Evolutionary conservation across 1,284 basidiomycete species (phyloP), one percentile per base, ranked within the genome.

Genomic region (Cystobasidium slooffiae): DNA sequence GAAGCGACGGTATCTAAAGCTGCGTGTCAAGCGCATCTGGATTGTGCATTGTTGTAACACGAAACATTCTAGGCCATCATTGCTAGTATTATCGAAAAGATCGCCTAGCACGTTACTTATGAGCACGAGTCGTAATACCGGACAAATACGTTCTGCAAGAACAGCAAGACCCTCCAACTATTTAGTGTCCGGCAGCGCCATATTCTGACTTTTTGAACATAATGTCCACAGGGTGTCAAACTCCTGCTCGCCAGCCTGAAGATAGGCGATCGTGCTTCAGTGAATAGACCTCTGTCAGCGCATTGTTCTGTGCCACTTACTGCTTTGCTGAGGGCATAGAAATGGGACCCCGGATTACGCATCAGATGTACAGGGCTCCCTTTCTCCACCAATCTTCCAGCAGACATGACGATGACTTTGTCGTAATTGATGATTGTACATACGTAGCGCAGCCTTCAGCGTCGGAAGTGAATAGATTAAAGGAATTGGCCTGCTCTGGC

Each of bases 371-470:
- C 82, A 0, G 92, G 92, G 8, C 86, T 84, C 79, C 92, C 91
- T 79, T 89, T 89, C 83, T 94, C 92, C 22, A 87, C 86, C 75
- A 92, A 89, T 77, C 84, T 83, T 16, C 94, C 94, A n/a, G 89
- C 84, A 77, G 90, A 88, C 82, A 97, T 88, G 16, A 97, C 94
- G 43, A 97, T 82, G 12, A 97, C 89, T 47, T 89, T 87, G 77
- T 92, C 90, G 55, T 89, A 93, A 78, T 93, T 90, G 75, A 96
- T 87, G 79, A 97, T 94, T 3, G 94, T 97, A 81, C 95, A n/a
- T 12, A 92, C 74, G 94, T 91, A 80, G 89, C 88, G 75, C 94
- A 89, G 75, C 93, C 87, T 81, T 95, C 93, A 41, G 94, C 91
- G 78, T 97, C 94, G 6, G 92, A 92, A 3, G 92, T 93, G 79